These are phyloP conservation scores for Letharia lupina DNA, from an alignment of 495 filamentous ascomycete species.

Conservation along the genomic window DNA sequence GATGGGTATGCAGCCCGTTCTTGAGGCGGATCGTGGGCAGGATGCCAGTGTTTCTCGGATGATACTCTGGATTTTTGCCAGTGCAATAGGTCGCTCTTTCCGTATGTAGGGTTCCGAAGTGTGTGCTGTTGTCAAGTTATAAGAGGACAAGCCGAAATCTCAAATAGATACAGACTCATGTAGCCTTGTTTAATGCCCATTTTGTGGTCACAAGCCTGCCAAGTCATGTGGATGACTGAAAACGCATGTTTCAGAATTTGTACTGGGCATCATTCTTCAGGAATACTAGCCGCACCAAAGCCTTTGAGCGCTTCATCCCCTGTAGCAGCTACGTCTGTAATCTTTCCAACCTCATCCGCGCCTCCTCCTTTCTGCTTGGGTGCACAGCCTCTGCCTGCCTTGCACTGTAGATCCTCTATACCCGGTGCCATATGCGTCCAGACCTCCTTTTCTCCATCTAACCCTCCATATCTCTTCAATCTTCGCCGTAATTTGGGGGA, in stretches of 20 bases:
- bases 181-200: background rate
- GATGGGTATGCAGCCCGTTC: background rate
- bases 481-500: conserved; percentile 28
- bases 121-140: background rate
- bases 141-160: background rate
- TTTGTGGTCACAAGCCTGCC: background rate
- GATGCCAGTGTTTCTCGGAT: background rate
- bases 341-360: background rate
- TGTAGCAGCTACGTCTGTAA: background rate
- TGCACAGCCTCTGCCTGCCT: background rate
- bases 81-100: no score
- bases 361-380: background rate
- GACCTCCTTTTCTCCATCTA: conserved; percentile 36
- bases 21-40: background rate
- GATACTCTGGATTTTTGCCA: no score
- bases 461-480: conserved; percentile 30
- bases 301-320: background rate
- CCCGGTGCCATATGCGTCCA: conserved; percentile 43
- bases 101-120: background rate
- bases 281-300: conserved; percentile 7
- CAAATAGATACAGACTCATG: background rate
- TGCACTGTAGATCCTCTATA: conserved; percentile 23
- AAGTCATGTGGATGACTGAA: background rate
- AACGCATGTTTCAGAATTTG: background rate
- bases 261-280: background rate